A percentile compares a stretch with the other conserved stretches of the same genome.
Evolutionary conservation across 768 basidiomycete species (phyloP).

Genomic region (Pleurotus eryngii): DNA sequence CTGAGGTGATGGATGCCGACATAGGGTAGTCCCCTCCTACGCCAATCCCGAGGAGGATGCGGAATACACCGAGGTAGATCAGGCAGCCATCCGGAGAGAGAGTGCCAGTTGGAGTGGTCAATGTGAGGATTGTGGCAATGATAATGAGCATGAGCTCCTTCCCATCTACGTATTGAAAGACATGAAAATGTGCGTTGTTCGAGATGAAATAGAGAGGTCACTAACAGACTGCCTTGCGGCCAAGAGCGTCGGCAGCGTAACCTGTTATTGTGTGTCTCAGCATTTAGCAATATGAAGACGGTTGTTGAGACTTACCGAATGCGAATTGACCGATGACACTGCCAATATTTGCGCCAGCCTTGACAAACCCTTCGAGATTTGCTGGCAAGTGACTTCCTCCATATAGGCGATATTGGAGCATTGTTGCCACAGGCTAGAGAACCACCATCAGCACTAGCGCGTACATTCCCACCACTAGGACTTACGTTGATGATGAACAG

Average conservation of each 20-base stretch:
- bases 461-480: neutral
- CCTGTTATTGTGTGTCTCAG: conserved; percentile 28
- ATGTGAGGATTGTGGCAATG: conserved; percentile 66
- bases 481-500: conserved; percentile 68
- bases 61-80: conserved; percentile 63
- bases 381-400: conserved; percentile 46
- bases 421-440: conserved; percentile 59
- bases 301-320: conserved; percentile 40
- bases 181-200: neutral
- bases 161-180: conserved; percentile 41
- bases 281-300: neutral
- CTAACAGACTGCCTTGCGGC: conserved; percentile 65
- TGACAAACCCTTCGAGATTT: conserved; percentile 56
- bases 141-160: conserved; percentile 83
- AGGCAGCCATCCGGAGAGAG: conserved; percentile 49
- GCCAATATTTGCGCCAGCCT: conserved; percentile 69
- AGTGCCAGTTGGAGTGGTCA: conserved; percentile 62
- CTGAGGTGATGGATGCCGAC: conserved; percentile 66
- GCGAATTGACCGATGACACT: conserved; percentile 67
- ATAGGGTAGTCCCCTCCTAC: conserved; percentile 82
- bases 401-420: conserved; percentile 66
- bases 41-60: conserved; percentile 74
- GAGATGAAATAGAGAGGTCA: neutral
- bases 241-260: conserved; percentile 62
- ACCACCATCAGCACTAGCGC: neutral